A percentile compares a stretch with the other conserved stretches of the same genome.
Evolutionary conservation across 768 basidiomycete genomes (phyloP).

Genomic region (Mycena galopus): DNA sequence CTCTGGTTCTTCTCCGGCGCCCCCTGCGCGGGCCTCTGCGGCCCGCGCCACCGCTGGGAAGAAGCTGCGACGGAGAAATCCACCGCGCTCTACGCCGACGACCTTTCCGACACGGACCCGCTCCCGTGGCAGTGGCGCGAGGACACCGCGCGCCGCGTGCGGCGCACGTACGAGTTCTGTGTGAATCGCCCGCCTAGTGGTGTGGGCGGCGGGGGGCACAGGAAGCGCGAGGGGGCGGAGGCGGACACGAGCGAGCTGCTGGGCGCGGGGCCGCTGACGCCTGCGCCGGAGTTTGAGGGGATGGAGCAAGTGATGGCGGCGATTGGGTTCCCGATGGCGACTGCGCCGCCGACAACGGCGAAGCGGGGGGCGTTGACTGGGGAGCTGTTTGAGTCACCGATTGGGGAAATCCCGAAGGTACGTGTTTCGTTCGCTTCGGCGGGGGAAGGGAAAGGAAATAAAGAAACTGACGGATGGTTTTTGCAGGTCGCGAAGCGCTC

Average conservation of each 20-base stretch:
- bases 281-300: constrained; percentile 59
- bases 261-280: constrained; percentile 27
- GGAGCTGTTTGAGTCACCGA: constrained; percentile 68
- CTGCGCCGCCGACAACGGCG: constrained; percentile 62
- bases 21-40: constrained; percentile 85
- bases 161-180: constrained; percentile 89
- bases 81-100: constrained; percentile 62
- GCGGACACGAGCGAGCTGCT: constrained; percentile 47
- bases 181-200: constrained; percentile 46
- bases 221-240: not conserved
- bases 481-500: constrained; percentile 47
- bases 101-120: constrained; percentile 60
- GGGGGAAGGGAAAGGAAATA: too few relatives aligned
- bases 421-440: not conserved
- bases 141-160: constrained; percentile 75
- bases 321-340: constrained; percentile 58
- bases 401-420: constrained; percentile 55
- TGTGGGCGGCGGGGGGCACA: not conserved
- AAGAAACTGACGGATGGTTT: not conserved
- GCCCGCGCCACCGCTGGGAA: constrained; percentile 88
- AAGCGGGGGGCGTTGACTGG: constrained; percentile 70
- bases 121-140: constrained; percentile 88
- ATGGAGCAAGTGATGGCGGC: constrained; percentile 72
- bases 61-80: constrained; percentile 78
- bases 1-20: constrained; percentile 86